A percentile compares a stretch with the other conserved stretches of the same genome.
Conservation (phyloP, 768 basidiomycete genomes). For the Serendipita sp. region DNA sequence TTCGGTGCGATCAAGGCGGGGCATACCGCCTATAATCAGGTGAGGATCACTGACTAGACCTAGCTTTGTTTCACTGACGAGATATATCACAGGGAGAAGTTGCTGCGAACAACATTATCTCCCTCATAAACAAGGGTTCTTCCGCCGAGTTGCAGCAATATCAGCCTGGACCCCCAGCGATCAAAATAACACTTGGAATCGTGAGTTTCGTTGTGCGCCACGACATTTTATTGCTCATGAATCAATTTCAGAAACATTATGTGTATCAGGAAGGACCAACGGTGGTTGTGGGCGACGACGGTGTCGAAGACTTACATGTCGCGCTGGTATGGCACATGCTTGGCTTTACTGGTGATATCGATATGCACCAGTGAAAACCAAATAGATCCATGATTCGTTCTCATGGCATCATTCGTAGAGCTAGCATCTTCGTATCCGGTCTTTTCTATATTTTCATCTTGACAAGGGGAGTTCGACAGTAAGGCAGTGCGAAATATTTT, state of each 20-base stretch:
- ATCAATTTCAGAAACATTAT: not conserved
- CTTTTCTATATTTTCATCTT: constrained; percentile 6
- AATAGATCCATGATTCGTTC: not conserved
- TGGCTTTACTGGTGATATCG: not conserved
- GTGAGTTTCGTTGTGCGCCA: not conserved
- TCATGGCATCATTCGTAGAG: not conserved
- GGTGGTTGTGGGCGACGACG: not conserved
- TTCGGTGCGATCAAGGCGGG: constrained; percentile 39
- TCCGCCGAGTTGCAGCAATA: not conserved
- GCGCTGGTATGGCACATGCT: not conserved
- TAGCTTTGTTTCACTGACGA: not conserved
- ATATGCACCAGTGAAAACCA: not conserved
- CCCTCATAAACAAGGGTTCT: not conserved
- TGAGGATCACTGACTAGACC: not conserved
- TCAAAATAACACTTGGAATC: not conserved
- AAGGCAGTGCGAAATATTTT: constrained; percentile 59
- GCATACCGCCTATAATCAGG: constrained; percentile 18
- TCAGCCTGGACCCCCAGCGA: not conserved
- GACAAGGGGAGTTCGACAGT: constrained; percentile 35
- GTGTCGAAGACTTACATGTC: not conserved
- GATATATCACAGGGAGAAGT: not conserved
- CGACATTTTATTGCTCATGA: not conserved
- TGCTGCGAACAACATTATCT: not conserved
- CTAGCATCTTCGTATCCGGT: not conserved
- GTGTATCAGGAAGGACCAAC: not conserved